phyloP scores from a whole-genome alignment of 1,139 yeast genomes.

The Keqinozyma sinolaborantium region DNA sequence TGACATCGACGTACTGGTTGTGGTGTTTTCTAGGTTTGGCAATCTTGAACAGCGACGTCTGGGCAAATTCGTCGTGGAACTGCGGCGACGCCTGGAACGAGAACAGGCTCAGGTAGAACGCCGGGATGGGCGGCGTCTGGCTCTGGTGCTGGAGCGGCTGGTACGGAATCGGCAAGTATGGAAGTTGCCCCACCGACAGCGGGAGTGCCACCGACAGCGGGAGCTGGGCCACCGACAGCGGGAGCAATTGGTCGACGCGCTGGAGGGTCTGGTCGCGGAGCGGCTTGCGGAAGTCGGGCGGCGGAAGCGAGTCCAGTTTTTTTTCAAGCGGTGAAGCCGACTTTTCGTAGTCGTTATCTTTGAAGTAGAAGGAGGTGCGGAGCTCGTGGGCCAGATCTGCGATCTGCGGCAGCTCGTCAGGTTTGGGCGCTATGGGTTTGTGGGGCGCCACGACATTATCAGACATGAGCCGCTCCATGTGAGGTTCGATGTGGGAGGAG shows the following conservation, averaged over 20 bases:
- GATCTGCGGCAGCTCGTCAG: too few species aligned
- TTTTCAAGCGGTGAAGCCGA: not conserved
- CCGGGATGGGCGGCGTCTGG: not conserved
- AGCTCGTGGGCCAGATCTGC: too few species aligned
- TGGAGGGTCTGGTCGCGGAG: not conserved
- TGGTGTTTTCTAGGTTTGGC: constrained; percentile 1
- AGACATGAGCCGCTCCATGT: not conserved
- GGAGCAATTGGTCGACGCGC: not conserved
- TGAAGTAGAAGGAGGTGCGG: not conserved
- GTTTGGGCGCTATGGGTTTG: not conserved
- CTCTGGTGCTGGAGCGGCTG: not conserved
- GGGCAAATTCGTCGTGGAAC: not conserved
- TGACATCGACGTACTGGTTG: constrained; percentile 7
- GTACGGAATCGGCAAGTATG: not conserved
- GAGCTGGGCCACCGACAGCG: not conserved
- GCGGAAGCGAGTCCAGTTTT: not conserved
- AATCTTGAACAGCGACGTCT: not conserved
- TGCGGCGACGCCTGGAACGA: not conserved
- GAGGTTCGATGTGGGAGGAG: not conserved
- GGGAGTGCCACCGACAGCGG: too few species aligned
- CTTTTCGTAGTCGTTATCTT: not conserved
- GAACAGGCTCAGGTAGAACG: not conserved
- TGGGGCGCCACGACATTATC: not conserved
- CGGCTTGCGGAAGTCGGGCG: not conserved
- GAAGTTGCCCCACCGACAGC: not conserved